phyloP scores from a whole-genome alignment of 2,329 filamentous ascomycete species.

The Pleurostoma richardsiae region DNA sequence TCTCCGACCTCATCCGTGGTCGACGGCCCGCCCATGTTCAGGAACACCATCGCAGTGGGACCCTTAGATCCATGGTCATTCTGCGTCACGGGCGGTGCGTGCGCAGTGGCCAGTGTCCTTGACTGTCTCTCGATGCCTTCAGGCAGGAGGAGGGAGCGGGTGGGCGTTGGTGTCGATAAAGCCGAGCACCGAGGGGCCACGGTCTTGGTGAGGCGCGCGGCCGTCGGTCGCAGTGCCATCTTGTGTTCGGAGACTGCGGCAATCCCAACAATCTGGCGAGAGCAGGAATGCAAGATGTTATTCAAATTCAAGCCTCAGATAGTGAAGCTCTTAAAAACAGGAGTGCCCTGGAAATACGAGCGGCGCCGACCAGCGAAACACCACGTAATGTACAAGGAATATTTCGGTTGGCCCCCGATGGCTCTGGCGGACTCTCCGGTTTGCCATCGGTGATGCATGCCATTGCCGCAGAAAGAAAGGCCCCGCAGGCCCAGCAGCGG shows the following conservation, averaged over 20 bases:
- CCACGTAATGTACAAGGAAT: no score
- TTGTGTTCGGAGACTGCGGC: not conserved
- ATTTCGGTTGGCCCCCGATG: no score
- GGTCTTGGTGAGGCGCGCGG: conserved; percentile 27
- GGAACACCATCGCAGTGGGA: conserved; percentile 95
- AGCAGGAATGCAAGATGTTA: no score
- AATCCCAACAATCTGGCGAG: no score
- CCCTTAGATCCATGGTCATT: conserved; percentile 65
- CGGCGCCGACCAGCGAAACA: no score
- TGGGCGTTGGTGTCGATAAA: conserved; percentile 8
- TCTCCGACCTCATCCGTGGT: conserved; percentile 82
- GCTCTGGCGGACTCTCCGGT: no score
- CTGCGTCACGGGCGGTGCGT: conserved; percentile 73
- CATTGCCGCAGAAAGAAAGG: no score
- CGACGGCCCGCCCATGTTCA: conserved; percentile 97
- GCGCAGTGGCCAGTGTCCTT: conserved; percentile 50
- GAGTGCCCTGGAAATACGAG: no score
- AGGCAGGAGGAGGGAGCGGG: conserved; percentile 17
- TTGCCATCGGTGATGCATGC: no score
- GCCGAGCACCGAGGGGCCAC: conserved; percentile 14
- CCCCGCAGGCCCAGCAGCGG: no score
- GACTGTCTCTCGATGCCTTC: conserved; percentile 29
- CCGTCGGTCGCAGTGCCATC: conserved; percentile 35
- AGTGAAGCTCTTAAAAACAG: no score
- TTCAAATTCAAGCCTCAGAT: no score